Evolutionary conservation across 768 basidiomycete genomes (phyloP).

Genomic region (Filobasidium wieringae): DNA sequence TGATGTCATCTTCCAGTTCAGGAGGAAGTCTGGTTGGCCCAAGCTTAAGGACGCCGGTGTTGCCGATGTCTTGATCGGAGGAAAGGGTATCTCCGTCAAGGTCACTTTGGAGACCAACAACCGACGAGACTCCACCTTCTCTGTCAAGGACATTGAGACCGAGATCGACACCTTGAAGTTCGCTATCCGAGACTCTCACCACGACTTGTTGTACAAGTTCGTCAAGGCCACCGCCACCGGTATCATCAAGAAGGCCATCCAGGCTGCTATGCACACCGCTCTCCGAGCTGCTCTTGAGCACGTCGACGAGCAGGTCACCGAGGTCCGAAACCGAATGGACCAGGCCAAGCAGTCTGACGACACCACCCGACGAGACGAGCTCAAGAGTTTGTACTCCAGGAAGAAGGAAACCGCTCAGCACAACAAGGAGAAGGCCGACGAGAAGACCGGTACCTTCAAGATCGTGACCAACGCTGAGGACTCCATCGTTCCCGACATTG

Average conservation of each 20-base stretch:
- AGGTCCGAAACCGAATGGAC: conserved; percentile 57
- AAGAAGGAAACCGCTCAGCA: conserved; percentile 44
- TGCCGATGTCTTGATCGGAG: conserved; percentile 52
- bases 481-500: conserved; percentile 53
- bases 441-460: conserved; percentile 26
- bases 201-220: conserved; percentile 77
- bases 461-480: too few species aligned
- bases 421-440: conserved; percentile 40
- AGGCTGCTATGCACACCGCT: conserved; percentile 52
- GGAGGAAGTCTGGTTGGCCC: conserved; percentile 69
- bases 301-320: conserved; percentile 74
- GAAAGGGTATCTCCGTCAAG: conserved; percentile 20
- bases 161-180: conserved; percentile 82
- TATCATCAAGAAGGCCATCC: conserved; percentile 55
- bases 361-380: conserved; percentile 25
- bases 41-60: conserved; percentile 70
- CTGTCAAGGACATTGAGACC: conserved; percentile 49
- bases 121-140: conserved; percentile 38
- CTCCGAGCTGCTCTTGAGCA: conserved; percentile 74
- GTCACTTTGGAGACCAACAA: conserved; percentile 39
- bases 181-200: conserved; percentile 79
- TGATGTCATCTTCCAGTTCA: conserved; percentile 84
- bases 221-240: conserved; percentile 65
- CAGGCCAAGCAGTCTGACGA: conserved; percentile 46
- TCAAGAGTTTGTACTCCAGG: conserved; percentile 32